Conservation (phyloP, 768 basidiomycete genomes). For the Boletales sp. region DNA sequence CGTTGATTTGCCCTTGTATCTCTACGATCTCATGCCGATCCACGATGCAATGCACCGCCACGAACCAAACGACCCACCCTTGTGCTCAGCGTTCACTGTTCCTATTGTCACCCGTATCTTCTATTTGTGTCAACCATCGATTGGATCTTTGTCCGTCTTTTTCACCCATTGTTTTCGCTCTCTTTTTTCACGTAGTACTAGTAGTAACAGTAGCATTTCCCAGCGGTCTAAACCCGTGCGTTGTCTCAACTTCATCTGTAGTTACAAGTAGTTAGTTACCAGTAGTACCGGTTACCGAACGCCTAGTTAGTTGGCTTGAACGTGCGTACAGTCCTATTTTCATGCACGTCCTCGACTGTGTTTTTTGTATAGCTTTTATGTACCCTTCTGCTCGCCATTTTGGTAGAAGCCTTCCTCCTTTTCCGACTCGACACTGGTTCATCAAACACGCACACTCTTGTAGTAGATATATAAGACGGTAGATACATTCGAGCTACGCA, state of each 20-base stretch:
- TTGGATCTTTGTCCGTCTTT: constrained; percentile 18
- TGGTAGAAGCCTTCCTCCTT: neutral
- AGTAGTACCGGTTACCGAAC: constrained; percentile 33
- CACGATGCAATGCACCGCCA: constrained; percentile 10
- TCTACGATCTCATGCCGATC: constrained; percentile 14
- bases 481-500: constrained; percentile 32
- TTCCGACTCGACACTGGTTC: neutral
- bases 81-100: constrained; percentile 5
- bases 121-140: constrained; percentile 29
- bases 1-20: neutral
- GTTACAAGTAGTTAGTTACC: constrained; percentile 32
- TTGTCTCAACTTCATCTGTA: constrained; percentile 27
- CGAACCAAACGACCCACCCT: constrained; percentile 7
- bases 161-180: neutral
- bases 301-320: constrained; percentile 26
- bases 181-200: constrained; percentile 8
- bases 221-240: constrained; percentile 12
- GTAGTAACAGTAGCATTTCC: constrained; percentile 26
- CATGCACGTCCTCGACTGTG: neutral
- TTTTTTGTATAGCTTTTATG: neutral
- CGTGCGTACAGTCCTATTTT: constrained; percentile 4
- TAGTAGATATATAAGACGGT: constrained; percentile 34
- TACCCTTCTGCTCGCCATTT: neutral
- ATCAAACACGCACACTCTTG: constrained; percentile 18
- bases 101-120: constrained; percentile 19